Evolutionary conservation across 2,329 filamentous ascomycete species (phyloP).

Genomic region (Paraconiothyrium brasiliense): DNA sequence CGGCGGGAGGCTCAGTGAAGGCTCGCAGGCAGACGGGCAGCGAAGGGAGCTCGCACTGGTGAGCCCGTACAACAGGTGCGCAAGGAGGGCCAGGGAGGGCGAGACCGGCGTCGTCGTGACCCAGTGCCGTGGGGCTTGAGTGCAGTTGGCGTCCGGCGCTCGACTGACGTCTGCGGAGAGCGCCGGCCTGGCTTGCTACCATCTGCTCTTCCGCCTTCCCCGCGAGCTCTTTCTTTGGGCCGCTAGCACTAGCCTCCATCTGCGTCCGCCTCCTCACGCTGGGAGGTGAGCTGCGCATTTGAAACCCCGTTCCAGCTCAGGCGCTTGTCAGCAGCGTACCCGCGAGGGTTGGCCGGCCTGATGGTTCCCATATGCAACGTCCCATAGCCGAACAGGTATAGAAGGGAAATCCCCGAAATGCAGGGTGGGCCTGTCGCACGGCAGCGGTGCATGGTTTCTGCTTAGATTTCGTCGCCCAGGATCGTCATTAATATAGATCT

Average conservation of each 20-base stretch:
- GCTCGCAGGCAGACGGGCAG: background rate
- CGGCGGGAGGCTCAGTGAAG: background rate
- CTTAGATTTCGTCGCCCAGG: conserved; percentile 24
- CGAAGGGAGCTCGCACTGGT: conserved; percentile 5
- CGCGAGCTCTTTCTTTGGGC: conserved; percentile 42
- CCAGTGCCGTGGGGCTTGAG: conserved; percentile 29
- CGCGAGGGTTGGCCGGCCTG: conserved; percentile 38
- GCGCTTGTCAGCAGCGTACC: conserved; percentile 43
- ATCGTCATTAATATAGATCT: conserved; percentile 33
- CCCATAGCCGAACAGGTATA: conserved; percentile 37
- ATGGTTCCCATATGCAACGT: conserved; percentile 35
- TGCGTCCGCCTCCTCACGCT: conserved; percentile 39
- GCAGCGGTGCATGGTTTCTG: conserved; percentile 32
- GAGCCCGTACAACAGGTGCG: background rate
- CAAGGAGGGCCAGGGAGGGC: background rate
- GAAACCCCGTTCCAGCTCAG: conserved; percentile 44
- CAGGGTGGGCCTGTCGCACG: conserved; percentile 39
- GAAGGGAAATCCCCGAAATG: conserved; percentile 42
- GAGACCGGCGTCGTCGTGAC: conserved; percentile 15
- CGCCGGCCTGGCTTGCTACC: conserved; percentile 41
- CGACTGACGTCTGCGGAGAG: conserved; percentile 37
- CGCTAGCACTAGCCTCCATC: conserved; percentile 44
- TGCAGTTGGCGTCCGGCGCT: conserved; percentile 17
- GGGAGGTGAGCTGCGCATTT: conserved; percentile 43
- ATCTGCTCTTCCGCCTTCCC: conserved; percentile 45